A percentile compares a stretch with the other conserved stretches of the same genome.
phyloP scores from a whole-genome alignment of 148 eudicot genomes.

The Camellia lanceoleosa region DNA sequence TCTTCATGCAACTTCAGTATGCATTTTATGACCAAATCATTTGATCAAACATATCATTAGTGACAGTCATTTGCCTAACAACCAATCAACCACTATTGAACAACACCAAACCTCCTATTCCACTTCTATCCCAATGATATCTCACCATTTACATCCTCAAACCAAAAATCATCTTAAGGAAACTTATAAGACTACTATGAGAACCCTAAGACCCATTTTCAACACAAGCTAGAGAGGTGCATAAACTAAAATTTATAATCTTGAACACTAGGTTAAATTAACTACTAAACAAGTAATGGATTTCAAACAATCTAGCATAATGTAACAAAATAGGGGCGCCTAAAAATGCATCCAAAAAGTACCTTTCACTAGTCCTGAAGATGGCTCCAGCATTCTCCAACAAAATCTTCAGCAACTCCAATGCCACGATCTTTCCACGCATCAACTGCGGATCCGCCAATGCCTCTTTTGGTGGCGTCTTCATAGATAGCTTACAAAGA shows the following conservation, averaged over 20 bases:
- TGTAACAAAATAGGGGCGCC: not conserved
- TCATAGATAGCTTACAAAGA: slow-evolving; percentile 92
- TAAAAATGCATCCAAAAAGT: not conserved
- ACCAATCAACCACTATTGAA: not conserved
- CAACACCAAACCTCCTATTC: not conserved
- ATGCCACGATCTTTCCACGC: slow-evolving; percentile 91
- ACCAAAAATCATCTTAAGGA: not conserved
- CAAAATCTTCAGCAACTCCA: slow-evolving; percentile 97
- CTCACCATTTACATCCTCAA: not conserved
- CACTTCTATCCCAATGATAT: not conserved
- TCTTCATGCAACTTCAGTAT: not conserved
- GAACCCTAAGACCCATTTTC: not conserved
- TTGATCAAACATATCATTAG: not conserved
- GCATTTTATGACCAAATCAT: not conserved
- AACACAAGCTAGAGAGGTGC: not conserved
- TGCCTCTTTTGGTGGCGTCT: slow-evolving; percentile 97
- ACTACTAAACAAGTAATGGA: not conserved
- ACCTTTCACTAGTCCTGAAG: slow-evolving; percentile 99
- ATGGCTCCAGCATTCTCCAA: slow-evolving; percentile 98
- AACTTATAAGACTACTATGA: not conserved
- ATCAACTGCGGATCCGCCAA: slow-evolving; percentile 74
- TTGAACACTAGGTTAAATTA: not conserved
- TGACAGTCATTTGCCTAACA: not conserved
- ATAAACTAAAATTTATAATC: not conserved
- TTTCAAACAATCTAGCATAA: not conserved